Percentiles rank a stretch among this genome's conserved stretches.
These are phyloP conservation scores for Sicyos baderoa DNA, from an alignment of 306 rosid species.

Conservation along the genomic window DNA sequence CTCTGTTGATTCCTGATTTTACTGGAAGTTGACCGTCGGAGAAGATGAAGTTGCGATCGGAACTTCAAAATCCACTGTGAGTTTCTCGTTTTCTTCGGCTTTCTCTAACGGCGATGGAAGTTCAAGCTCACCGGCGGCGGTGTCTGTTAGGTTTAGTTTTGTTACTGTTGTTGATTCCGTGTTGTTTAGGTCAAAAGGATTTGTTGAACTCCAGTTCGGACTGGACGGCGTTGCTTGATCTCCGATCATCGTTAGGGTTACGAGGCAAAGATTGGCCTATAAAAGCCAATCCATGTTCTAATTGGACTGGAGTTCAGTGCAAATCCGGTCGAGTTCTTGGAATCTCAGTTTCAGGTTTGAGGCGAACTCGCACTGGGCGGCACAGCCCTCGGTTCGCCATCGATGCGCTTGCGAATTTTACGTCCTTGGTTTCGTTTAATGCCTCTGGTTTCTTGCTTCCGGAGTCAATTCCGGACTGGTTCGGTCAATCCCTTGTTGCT, in stretches of 20 bases:
- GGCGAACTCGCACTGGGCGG: conserved; percentile 40
- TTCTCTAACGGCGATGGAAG: conserved; percentile 35
- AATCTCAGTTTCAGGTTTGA: conserved; percentile 48
- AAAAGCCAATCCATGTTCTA: conserved; percentile 53
- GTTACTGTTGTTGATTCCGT: conserved; percentile 34
- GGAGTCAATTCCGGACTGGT: conserved; percentile 78
- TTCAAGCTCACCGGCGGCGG: conserved; percentile 24
- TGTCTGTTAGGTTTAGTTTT: conserved; percentile 23
- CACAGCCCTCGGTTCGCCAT: conserved; percentile 45
- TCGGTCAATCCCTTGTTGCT: conserved; percentile 44
- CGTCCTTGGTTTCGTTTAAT: conserved; percentile 48
- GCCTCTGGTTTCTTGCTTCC: conserved; percentile 82
- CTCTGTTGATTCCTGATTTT: neutral
- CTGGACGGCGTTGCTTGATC: conserved; percentile 46
- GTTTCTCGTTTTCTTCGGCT: conserved; percentile 19
- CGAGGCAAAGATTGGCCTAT: conserved; percentile 66
- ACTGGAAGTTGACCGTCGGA: conserved; percentile 10
- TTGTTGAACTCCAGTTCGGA: conserved; percentile 39
- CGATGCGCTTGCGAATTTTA: conserved; percentile 48
- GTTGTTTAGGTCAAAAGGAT: conserved; percentile 28
- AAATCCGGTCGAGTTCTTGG: conserved; percentile 40
- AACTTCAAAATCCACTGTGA: conserved; percentile 18
- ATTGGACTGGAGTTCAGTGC: conserved; percentile 68
- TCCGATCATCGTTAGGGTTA: conserved; percentile 74
- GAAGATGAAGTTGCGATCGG: conserved; percentile 22